Evolutionary conservation across 2,329 filamentous ascomycete species (phyloP).

Genomic region (Fusarium transvaalense): DNA sequence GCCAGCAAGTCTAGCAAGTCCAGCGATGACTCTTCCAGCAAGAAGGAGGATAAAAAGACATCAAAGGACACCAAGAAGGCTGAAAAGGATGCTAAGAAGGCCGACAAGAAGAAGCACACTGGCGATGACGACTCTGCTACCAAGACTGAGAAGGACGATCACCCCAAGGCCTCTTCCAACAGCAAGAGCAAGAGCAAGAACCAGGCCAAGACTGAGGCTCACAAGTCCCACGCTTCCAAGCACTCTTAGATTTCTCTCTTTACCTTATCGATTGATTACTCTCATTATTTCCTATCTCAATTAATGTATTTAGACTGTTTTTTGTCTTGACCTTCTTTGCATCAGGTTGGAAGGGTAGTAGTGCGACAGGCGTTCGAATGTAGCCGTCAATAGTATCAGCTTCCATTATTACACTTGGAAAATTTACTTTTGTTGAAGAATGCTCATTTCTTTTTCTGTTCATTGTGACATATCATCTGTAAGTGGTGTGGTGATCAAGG

Average conservation of each 20-base stretch:
- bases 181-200: background rate
- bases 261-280: background rate
- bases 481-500: background rate
- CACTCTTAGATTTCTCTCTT: background rate
- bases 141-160: background rate
- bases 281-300: background rate
- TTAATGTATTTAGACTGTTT: background rate
- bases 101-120: background rate
- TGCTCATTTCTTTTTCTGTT: background rate
- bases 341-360: background rate
- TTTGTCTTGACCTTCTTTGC: background rate
- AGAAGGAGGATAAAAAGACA: background rate
- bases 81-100: background rate
- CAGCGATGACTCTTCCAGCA: background rate
- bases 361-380: background rate
- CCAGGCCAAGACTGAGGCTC: background rate
- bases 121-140: background rate
- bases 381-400: background rate
- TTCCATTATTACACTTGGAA: background rate
- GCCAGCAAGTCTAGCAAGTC: background rate
- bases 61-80: background rate
- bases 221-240: conserved; percentile 2
- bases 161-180: background rate
- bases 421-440: background rate
- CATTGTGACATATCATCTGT: too few relatives aligned